Conservation (phyloP, 805 yeast genomes). For the Starmerella sirachaensis region DNA sequence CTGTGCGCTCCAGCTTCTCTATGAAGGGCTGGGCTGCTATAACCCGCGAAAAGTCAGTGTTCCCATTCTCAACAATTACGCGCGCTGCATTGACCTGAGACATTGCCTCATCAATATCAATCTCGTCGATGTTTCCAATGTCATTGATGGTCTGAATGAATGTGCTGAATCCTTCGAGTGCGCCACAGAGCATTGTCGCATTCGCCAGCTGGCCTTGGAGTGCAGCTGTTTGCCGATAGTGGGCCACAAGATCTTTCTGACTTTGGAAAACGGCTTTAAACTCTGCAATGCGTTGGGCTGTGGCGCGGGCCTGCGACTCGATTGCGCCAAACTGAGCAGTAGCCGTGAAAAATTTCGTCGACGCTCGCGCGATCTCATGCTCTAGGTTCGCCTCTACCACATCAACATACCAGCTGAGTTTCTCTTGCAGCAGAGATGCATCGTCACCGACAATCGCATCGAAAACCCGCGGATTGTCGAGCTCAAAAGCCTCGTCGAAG, state of each 20-base stretch:
- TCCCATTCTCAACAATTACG: no score
- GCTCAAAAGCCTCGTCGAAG: constrained; percentile 53
- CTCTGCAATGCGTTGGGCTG: constrained; percentile 35
- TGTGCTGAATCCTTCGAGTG: constrained; percentile 32
- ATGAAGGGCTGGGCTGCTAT: no score
- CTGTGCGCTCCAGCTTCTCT: no score
- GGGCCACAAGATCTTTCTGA: constrained; percentile 14
- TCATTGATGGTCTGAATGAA: constrained; percentile 45
- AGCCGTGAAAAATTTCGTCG: constrained; percentile 74
- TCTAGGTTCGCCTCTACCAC: constrained; percentile 71
- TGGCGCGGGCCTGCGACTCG: constrained; percentile 26
- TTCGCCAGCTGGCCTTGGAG: constrained; percentile 27
- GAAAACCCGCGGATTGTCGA: constrained; percentile 82
- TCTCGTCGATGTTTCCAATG: constrained; percentile 32
- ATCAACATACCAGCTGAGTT: constrained; percentile 71
- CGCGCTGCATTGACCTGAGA: no score
- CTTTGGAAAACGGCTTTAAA: constrained; percentile 27
- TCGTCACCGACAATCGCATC: constrained; percentile 56
- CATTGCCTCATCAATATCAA: no score
- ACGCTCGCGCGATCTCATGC: constrained; percentile 70
- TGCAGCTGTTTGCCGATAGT: constrained; percentile 9
- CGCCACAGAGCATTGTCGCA: constrained; percentile 36
- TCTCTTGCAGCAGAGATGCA: constrained; percentile 48
- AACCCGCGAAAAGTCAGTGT: no score
- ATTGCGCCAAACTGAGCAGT: constrained; percentile 64